Evolutionary conservation across 805 yeast species (phyloP), one percentile per base, ranked within the genome.

Genomic region (Yueomyces sinensis): DNA sequence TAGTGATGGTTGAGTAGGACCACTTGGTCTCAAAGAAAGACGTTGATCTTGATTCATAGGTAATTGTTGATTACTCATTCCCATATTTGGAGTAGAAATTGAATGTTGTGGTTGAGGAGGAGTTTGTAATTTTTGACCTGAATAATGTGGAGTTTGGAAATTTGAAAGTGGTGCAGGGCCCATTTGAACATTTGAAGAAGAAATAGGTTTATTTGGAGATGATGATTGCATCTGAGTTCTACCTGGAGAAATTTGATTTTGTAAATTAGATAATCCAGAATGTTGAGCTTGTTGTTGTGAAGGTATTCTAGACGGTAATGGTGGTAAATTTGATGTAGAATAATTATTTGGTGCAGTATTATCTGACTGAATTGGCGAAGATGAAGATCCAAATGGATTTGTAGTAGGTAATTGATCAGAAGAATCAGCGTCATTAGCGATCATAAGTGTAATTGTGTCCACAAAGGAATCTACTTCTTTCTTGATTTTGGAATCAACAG

Each of bases 381-480:
- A 22, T 13, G 28, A 13, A 13, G 28, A 25, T 5, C 28, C 65
- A 38, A 62, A 62, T 11, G 66, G 65, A 15, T 64, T 61, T 36
- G 47, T 55, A 7, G 44, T 39, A 7, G 28, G 28, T n/a, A 25
- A 13, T 20, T 31, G 5, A 16, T 32, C 37, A 14, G 37, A 11
- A 7, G 41, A 34, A 24, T 45, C 44, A 13, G 41, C 37, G 13
- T 47, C 46, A 41, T 76, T 89, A 1, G 81, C 82, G 32, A 82
- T 72, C 31, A 74, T 65, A 50, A 86, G 80, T 46, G 74, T 80
- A 46, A 86, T 84, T 23, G 83, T 81, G 55, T 84, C 95, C 23
- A 84, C 86, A 60, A 86, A 79, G 37, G 87, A 77, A 40, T 75
- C 71, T 13, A 86, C 95, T 55, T 86, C 95, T 49, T 79, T 80